Base-by-base conservation (phyloP, 805 yeast genomes). In the Candida quercuum region DNA sequence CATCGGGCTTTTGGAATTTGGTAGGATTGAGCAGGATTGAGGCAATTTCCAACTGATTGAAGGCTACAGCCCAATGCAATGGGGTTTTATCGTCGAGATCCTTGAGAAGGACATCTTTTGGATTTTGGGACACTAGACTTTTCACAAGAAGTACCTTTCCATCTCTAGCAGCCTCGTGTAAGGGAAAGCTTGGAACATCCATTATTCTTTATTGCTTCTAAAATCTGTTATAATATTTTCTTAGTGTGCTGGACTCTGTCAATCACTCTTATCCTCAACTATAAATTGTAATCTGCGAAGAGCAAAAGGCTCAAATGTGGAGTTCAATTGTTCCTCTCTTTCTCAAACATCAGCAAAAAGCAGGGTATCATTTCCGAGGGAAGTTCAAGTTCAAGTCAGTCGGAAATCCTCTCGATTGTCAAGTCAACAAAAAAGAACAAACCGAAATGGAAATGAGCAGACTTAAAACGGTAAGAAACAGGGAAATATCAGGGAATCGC, bases 11-110 rank as follows among this genome's bases (percentile, higher is more conserved):
- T 12, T 54, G 28, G 42, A 37, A 56, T 43, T 38, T 58, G 38
- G 48, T 46, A 26, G 66, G 69, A 38, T 60, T 63, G 38, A 67
- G 57, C 7, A 81, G 52, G 26, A 71, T 48, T 13, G 69, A 60
- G 0, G 76, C 76, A 15, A 81, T 66, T 20, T 74, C 77, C 6
- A 61, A 49, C 39, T 79, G 69, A 35, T 75, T 73, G 48, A 69
- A 69, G 1, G 95, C 75, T 20, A 81, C 76, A 1, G 96, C 96
- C 96, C 96, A 89, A 57, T 86, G 94, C 33, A 88, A 62, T 2
- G 96, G 83, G 3, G 84, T 78, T 46, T 97, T 70, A 2, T 78
- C 81, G 52, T 88, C 96, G 3, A 68, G 71, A 57, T 89, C 97
- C 42, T 58, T 66, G 13, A 51, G 36, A 3, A 70, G 47, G 1